phyloP scores from a whole-genome alignment of 176 grass and related monocot genomes.

The Bolboschoenus planiculmis region DNA sequence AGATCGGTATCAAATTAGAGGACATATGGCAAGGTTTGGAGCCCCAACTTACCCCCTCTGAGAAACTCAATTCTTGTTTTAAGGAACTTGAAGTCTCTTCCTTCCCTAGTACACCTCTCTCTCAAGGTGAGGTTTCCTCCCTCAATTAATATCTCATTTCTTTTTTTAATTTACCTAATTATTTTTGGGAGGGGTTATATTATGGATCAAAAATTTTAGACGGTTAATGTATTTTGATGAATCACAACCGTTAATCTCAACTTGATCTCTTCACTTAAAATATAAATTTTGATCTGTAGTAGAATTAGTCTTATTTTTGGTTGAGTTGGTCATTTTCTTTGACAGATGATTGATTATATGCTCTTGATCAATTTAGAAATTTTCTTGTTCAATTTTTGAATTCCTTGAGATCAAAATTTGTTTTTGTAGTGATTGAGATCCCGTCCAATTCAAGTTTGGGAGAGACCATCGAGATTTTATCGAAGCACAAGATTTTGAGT shows the following conservation, averaged over 20 bases:
- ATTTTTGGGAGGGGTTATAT: too few relatives aligned
- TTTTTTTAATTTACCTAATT: too few relatives aligned
- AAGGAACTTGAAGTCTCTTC: slow-evolving; percentile 60
- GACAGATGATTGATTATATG: not conserved
- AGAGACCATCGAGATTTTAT: slow-evolving; percentile 67
- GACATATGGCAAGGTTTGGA: slow-evolving; percentile 79
- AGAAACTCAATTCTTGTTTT: slow-evolving; percentile 99
- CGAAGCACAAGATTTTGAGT: slow-evolving; percentile 91
- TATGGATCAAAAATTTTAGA: too few relatives aligned
- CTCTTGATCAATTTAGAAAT: not conserved
- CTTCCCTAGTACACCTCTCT: slow-evolving; percentile 59
- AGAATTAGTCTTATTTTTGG: not conserved
- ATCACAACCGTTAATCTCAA: too few relatives aligned
- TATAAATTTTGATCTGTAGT: too few relatives aligned
- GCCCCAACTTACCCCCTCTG: slow-evolving; percentile 76
- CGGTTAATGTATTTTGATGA: too few relatives aligned
- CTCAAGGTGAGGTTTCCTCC: slow-evolving; percentile 36
- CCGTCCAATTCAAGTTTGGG: slow-evolving; percentile 67
- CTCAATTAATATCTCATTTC: not conserved
- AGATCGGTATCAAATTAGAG: slow-evolving; percentile 73
- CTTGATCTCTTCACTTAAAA: too few relatives aligned
- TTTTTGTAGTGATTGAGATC: slow-evolving; percentile 70
- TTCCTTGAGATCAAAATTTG: not conserved
- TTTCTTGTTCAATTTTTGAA: not conserved
- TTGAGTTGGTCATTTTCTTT: not conserved